Evolutionary conservation across 192 early-diverging fungal genomes (phyloP).

Genomic region (Backusella tarrabulga): DNA sequence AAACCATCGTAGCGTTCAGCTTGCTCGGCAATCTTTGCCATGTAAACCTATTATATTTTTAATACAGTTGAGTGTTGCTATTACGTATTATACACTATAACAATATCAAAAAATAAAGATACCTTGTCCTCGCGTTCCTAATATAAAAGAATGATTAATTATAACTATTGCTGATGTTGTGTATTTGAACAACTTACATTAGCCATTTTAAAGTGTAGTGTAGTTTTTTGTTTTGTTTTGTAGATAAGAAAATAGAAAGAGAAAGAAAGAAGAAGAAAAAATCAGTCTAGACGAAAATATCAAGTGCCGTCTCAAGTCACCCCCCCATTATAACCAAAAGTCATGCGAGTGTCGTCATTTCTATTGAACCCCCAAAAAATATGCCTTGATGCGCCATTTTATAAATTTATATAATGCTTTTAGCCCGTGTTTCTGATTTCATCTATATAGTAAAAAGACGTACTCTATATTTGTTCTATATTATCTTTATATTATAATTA

Average conservation of each 20-base stretch:
- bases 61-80: background rate
- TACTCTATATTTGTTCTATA: background rate
- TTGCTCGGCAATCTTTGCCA: constrained; percentile 99
- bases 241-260: constrained; percentile 1
- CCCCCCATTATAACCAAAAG: background rate
- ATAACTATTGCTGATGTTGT: background rate
- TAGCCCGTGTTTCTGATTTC: background rate
- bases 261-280: constrained; percentile 5
- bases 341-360: constrained; percentile 12
- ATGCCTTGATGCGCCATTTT: background rate
- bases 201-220: constrained; percentile 7
- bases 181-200: background rate
- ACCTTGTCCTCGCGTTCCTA: constrained; percentile 28
- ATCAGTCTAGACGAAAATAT: background rate
- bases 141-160: background rate
- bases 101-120: background rate
- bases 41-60: constrained; percentile 72
- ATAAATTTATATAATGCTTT: background rate
- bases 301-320: background rate
- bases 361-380: background rate
- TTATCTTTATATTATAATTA: background rate
- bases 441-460: background rate
- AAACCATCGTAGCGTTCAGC: constrained; percentile 99
- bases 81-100: background rate
- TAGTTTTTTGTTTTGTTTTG: background rate